phyloP scores from a whole-genome alignment of 176 grass and related monocot genomes.

The Avena sativa region DNA sequence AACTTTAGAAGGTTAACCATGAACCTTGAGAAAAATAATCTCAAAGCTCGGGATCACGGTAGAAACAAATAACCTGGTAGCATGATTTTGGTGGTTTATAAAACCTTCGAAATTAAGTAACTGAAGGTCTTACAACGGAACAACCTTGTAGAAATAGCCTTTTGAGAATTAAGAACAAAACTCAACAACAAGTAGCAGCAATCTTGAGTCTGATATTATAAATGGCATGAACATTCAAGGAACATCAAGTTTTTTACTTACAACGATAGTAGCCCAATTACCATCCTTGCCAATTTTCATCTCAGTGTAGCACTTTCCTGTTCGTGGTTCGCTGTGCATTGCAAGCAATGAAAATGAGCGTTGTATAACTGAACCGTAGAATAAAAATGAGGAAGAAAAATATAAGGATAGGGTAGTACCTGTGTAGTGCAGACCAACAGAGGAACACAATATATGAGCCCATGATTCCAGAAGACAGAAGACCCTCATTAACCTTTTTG shows the following conservation, averaged over 20 bases:
- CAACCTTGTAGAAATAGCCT: not conserved
- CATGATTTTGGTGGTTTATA: not conserved
- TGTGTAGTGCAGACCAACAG: conserved; percentile 95
- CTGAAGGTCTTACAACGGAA: not conserved
- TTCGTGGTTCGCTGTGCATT: conserved; percentile 69
- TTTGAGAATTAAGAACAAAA: not conserved
- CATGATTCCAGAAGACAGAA: conserved; percentile 96
- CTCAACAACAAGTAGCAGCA: not conserved
- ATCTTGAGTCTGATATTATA: not conserved
- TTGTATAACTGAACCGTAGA: not conserved
- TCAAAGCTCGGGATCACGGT: not conserved
- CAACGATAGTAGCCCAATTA: conserved; percentile 71
- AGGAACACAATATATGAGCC: conserved; percentile 83
- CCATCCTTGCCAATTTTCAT: conserved; percentile 56
- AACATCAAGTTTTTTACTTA: conserved; percentile 41
- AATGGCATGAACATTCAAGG: not conserved
- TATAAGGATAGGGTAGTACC: conserved; percentile 37
- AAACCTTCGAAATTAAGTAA: not conserved
- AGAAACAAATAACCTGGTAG: not conserved
- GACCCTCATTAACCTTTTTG: conserved; percentile 73
- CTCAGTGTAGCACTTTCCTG: conserved; percentile 58
- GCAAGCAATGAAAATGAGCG: not conserved
- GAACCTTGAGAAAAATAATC: not conserved
- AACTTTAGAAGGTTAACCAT: not conserved
- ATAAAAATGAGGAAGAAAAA: not conserved